Evolutionary conservation across 441 rosid species (phyloP).

Genomic region (Erodium texanum): DNA sequence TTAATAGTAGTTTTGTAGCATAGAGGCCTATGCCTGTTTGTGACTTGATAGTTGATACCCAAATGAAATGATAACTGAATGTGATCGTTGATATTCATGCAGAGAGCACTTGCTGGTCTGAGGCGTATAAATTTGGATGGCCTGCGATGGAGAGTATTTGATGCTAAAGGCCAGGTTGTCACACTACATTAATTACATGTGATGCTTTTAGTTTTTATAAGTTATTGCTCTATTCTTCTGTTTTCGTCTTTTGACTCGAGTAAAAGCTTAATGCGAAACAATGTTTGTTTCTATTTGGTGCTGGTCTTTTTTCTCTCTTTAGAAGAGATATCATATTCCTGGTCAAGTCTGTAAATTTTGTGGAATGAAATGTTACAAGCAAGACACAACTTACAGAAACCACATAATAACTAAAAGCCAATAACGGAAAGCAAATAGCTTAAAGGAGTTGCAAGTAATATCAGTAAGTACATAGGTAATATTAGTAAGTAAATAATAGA

Average conservation of each 20-base stretch:
- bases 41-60: constrained; percentile 8
- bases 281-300: neutral
- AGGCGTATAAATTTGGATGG: constrained; percentile 90
- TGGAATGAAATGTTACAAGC: neutral
- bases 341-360: neutral
- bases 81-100: constrained; percentile 21
- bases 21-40: neutral
- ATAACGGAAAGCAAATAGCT: no score
- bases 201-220: constrained; percentile 1
- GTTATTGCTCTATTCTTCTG: neutral
- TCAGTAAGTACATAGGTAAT: no score
- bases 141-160: constrained; percentile 89
- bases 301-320: neutral
- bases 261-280: neutral
- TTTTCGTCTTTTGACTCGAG: neutral
- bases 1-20: neutral
- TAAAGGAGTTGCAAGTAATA: no score
- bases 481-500: no score
- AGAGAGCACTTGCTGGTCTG: constrained; percentile 95
- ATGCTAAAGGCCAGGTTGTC: constrained; percentile 94
- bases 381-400: no score
- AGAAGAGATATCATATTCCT: neutral
- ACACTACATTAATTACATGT: neutral
- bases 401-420: no score
- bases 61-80: neutral